Conservation (phyloP, 192 early-diverging fungal genomes). For the Podila epigama region DNA sequence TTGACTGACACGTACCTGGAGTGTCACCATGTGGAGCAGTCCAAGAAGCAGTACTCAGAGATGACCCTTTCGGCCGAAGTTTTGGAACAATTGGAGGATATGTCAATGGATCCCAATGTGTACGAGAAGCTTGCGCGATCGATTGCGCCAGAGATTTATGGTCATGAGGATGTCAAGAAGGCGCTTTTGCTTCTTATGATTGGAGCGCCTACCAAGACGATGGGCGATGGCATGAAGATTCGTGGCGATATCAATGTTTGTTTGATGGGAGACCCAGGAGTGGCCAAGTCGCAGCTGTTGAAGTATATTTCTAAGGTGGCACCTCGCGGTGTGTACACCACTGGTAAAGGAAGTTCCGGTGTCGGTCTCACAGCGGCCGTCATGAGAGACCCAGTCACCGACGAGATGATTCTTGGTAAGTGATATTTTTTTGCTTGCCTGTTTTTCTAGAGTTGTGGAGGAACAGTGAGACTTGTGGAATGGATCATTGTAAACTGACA, state of each 20-base stretch:
- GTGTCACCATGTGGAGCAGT: constrained; percentile 82
- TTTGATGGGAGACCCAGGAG: constrained; percentile 99
- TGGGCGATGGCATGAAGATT: constrained; percentile 93
- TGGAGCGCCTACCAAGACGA: constrained; percentile 81
- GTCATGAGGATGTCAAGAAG: constrained; percentile 93
- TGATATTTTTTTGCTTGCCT: neutral
- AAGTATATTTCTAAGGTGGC: constrained; percentile 94
- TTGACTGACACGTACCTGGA: constrained; percentile 96
- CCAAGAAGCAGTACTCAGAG: constrained; percentile 92
- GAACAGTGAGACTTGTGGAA: too few species aligned
- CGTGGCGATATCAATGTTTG: constrained; percentile 98
- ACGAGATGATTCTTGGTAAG: constrained; percentile 89
- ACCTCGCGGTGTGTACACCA: constrained; percentile 96
- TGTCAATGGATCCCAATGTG: constrained; percentile 71
- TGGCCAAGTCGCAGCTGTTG: constrained; percentile 97
- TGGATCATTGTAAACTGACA: neutral
- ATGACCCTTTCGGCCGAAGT: constrained; percentile 70
- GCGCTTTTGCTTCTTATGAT: constrained; percentile 86
- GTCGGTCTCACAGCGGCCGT: constrained; percentile 97
- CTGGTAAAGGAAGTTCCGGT: constrained; percentile 93
- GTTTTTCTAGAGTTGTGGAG: too few species aligned
- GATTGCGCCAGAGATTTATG: constrained; percentile 92
- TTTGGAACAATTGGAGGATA: constrained; percentile 60
- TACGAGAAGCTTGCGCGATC: constrained; percentile 79
- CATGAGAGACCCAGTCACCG: constrained; percentile 90